Evolutionary conservation across 2,329 filamentous ascomycete species (phyloP), one percentile per base, ranked within the genome.

Genomic region (Paramyrothecium roridum): DNA sequence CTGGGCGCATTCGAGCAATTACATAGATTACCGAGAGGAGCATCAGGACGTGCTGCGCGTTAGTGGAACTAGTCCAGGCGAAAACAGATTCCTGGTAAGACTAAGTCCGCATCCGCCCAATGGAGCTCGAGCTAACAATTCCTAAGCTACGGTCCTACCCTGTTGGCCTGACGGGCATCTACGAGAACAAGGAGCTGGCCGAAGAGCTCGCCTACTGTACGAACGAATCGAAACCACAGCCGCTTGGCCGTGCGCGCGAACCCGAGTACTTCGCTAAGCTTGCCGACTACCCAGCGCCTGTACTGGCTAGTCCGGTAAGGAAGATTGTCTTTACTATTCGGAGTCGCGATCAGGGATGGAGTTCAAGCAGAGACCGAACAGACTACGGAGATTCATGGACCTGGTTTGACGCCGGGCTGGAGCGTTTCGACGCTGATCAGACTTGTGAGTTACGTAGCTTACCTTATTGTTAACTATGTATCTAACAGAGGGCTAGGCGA

Each of bases 321-420:
- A 87, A 85, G 67, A 75, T 88, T 20, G 79, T 85, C 21, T 88
- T 88, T 65, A 81, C 77, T 6, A 75, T 86, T 45, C 68, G 67
- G 12, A 83, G 81, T 64, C 73, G 69, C 50, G 85, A 88, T 58
- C 85, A 88, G 60, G 85, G 85, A 3, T 85, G 77, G 76, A 75
- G 76, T 16, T 57, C 68, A 0, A 2, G 0, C 0, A 58, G 47
- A 2, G 59, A 68, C 45, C 64, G 63, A 2, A 74, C 73, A 2
- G 75, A 75, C 1, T 86, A 78, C 54, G 59, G 65, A 0, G 71
- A 68, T 2, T 82, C 84, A 0, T 85, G 71, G 69, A 84, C 84
- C 0, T 88, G 85, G 85, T 86, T 87, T 56, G 84, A 87, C 54
- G 82, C 77, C 17, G 85, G 85, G 0, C 65, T 85, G 17, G 85